Evolutionary conservation across 768 basidiomycete species (phyloP).

Genomic region (Amanita polypyramis): DNA sequence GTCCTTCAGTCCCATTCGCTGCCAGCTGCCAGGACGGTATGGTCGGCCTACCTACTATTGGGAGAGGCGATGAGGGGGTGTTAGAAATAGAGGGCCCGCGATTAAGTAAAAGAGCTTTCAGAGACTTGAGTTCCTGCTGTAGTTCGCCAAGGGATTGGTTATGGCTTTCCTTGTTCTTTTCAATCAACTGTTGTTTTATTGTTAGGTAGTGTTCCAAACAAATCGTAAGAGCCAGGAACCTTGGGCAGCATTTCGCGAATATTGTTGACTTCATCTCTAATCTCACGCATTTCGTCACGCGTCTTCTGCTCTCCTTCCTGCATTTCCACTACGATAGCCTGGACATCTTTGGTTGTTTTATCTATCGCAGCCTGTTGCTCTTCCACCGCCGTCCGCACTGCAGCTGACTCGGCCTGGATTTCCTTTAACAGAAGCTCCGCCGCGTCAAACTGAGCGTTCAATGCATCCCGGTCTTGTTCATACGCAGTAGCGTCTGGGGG

Average conservation of each 20-base stretch:
- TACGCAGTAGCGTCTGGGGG: constrained; percentile 86
- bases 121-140: constrained; percentile 88
- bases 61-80: constrained; percentile 41
- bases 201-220: constrained; percentile 2
- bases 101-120: constrained; percentile 81
- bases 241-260: constrained; percentile 90
- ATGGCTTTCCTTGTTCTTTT: constrained; percentile 84
- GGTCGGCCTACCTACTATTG: constrained; percentile 47
- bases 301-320: constrained; percentile 69
- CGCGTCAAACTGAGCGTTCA: constrained; percentile 84
- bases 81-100: constrained; percentile 45
- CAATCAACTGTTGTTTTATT: constrained; percentile 72
- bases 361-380: constrained; percentile 68
- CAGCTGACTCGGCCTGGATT: constrained; percentile 66
- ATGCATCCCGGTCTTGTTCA: constrained; percentile 74
- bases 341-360: constrained; percentile 61
- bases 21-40: constrained; percentile 92
- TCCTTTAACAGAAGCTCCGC: constrained; percentile 74
- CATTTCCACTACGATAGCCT: constrained; percentile 63
- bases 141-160: constrained; percentile 75
- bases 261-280: constrained; percentile 83
- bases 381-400: constrained; percentile 64
- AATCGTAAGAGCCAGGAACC: constrained; percentile 34
- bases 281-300: constrained; percentile 82
- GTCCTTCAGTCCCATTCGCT: constrained; percentile 14